phyloP scores from a whole-genome alignment of 192 early-diverging fungal species.

The Chytriomyces confervae region DNA sequence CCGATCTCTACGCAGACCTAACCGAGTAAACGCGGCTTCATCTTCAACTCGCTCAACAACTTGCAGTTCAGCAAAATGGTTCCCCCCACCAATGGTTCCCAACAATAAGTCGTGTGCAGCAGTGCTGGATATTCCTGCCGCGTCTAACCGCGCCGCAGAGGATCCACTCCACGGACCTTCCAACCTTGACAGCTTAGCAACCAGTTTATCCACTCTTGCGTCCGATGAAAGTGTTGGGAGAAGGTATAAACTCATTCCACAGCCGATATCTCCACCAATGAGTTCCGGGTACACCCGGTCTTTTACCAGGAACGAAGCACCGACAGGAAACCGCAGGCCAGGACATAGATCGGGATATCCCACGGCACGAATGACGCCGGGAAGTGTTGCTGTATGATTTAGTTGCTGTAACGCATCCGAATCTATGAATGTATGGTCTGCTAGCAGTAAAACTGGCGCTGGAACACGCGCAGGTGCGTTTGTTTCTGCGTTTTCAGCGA shows the following conservation, averaged over 20 bases:
- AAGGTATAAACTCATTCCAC: slow-evolving; percentile 62
- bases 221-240: slow-evolving; percentile 36
- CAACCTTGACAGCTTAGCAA: slow-evolving; percentile 41
- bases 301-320: slow-evolving; percentile 57
- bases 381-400: slow-evolving; percentile 48
- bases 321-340: slow-evolving; percentile 44
- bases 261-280: slow-evolving; percentile 67
- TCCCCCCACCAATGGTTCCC: slow-evolving; percentile 66
- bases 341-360: slow-evolving; percentile 46
- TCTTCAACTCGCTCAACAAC: slow-evolving; percentile 46
- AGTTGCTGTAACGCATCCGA: slow-evolving; percentile 53
- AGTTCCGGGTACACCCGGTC: slow-evolving; percentile 59
- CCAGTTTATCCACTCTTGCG: slow-evolving; percentile 44
- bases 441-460: slow-evolving; percentile 46
- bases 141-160: slow-evolving; percentile 38
- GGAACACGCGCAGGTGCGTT: background rate
- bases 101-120: slow-evolving; percentile 47
- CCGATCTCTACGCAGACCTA: slow-evolving; percentile 2
- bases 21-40: slow-evolving; percentile 29
- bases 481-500: background rate
- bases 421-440: slow-evolving; percentile 52
- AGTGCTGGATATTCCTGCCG: slow-evolving; percentile 39
- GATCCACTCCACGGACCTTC: slow-evolving; percentile 55
- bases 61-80: slow-evolving; percentile 69
- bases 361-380: slow-evolving; percentile 8